Base-by-base conservation (phyloP, 371 early-diverging fungal genomes). In the Catenaria anguillulae region DNA sequence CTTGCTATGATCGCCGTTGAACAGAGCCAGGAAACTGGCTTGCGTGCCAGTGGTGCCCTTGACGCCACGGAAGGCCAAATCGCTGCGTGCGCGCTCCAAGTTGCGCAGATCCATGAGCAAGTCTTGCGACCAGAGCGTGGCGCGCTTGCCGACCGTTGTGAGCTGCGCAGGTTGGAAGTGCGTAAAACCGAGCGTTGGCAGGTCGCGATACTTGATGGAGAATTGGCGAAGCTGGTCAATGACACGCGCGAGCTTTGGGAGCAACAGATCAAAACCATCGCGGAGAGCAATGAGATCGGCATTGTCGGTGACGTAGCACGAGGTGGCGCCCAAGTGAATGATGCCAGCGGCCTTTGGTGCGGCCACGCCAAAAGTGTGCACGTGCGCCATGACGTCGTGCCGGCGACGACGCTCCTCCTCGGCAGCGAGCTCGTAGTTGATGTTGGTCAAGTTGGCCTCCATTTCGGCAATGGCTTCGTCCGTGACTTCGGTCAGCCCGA, bases 31-130 rank as follows among this genome's bases (percentile, higher is more conserved):
- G 77, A 97, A 97, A 17, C 93, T 93, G 43, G 90, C 98, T 77
- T 97, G 98, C 34, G 97, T 97, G 64, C 98, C 98, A 0, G 98
- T 97, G 50, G 98, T 97, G 50, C 98, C 98, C 82, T 97, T 97
- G 71, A 91, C 93, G 63, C 98, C 98, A 64, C 98, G 83, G 83
- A 96, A 86, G 59, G 85, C 80, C 63, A 96, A 74, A 67, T 95
- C 93, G 60, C 84, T 72, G 62, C 93, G 84, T 23, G 85, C 91
- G 56, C 95, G 87, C 55, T 81, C 77, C 71, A 96, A 77, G 80
- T 94, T 94, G 67, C 93, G 84, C 66, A 97, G 74, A 73, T 97
- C 98, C 91, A 91, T 90, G 61, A 96, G 73, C 33, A 96, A 74
- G 67, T 97, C 98, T 72, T 84, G 79, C 17, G 94, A 75, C 97